Conservation (phyloP, 495 filamentous ascomycete genomes). For the Hypoxylon perforatum region DNA sequence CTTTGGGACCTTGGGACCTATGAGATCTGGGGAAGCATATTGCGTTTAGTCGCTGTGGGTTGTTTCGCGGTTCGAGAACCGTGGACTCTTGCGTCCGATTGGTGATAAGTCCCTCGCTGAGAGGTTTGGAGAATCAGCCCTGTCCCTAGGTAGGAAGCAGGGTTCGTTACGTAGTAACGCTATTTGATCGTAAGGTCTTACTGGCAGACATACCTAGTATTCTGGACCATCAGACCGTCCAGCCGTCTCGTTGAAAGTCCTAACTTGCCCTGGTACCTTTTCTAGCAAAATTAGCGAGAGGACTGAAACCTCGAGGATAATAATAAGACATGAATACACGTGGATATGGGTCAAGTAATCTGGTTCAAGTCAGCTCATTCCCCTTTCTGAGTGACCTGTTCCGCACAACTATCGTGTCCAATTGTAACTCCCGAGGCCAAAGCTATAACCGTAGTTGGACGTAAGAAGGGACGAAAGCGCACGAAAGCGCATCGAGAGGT, state of each 20-base stretch:
- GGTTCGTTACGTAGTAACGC: conserved; percentile 9
- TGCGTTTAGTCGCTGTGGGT: conserved; percentile 14
- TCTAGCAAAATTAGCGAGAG: conserved; percentile 18
- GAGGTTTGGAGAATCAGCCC: conserved; percentile 25
- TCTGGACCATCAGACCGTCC: too few species aligned
- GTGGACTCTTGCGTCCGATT: conserved; percentile 29
- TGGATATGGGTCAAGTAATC: conserved; percentile 36
- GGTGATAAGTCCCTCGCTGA: conserved; percentile 21
- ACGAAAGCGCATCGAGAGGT: neutral
- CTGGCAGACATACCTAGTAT: too few species aligned
- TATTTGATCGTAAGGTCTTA: conserved; percentile 1
- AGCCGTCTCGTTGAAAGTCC: conserved; percentile 16
- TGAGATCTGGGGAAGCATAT: conserved; percentile 29
- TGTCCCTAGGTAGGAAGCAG: conserved; percentile 9
- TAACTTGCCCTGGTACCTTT: conserved; percentile 5
- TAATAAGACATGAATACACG: conserved; percentile 37
- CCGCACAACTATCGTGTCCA: conserved; percentile 13
- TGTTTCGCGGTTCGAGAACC: conserved; percentile 10
- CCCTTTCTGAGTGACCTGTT: conserved; percentile 17
- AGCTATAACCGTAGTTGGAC: neutral
- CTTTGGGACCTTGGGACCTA: neutral
- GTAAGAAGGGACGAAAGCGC: neutral
- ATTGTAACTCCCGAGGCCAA: conserved; percentile 11
- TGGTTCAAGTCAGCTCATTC: conserved; percentile 33
- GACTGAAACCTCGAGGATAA: conserved; percentile 16